Evolutionary conservation across 306 rosid genomes (phyloP).

Genomic region (Ochetophila trinervis): DNA sequence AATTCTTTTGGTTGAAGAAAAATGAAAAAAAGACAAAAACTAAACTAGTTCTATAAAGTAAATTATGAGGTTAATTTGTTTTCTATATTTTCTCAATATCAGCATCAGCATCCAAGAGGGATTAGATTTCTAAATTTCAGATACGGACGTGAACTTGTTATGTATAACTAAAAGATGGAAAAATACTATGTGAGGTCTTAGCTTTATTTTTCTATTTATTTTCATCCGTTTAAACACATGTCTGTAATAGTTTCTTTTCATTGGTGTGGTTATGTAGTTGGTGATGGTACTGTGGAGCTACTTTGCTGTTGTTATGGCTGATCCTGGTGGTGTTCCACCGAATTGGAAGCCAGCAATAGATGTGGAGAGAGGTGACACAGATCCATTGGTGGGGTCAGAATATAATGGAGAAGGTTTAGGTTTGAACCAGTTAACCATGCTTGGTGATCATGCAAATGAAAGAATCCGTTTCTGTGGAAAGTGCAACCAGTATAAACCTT

Average conservation of each 20-base stretch:
- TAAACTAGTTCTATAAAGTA: background rate
- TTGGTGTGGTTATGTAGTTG: conserved; percentile 52
- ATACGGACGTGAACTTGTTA: background rate
- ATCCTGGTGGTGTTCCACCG: conserved; percentile 63
- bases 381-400: conserved; percentile 44
- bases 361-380: conserved; percentile 50
- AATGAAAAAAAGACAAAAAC: no score
- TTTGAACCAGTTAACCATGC: conserved; percentile 23
- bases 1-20: background rate
- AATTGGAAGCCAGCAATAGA: conserved; percentile 61
- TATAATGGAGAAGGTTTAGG: conserved; percentile 15
- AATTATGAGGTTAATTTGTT: background rate
- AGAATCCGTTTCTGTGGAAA: conserved; percentile 62
- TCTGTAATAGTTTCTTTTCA: conserved; percentile 6
- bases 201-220: background rate
- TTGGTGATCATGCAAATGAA: conserved; percentile 28
- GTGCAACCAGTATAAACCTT: conserved; percentile 76
- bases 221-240: background rate
- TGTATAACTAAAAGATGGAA: background rate
- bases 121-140: background rate
- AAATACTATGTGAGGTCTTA: background rate
- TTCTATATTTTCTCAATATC: background rate
- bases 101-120: background rate
- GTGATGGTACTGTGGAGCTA: conserved; percentile 85
- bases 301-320: conserved; percentile 59